A percentile compares a stretch with the other conserved stretches of the same genome.
Conservation (phyloP, 179 eudicot genomes). For the Gypsophila paniculata region DNA sequence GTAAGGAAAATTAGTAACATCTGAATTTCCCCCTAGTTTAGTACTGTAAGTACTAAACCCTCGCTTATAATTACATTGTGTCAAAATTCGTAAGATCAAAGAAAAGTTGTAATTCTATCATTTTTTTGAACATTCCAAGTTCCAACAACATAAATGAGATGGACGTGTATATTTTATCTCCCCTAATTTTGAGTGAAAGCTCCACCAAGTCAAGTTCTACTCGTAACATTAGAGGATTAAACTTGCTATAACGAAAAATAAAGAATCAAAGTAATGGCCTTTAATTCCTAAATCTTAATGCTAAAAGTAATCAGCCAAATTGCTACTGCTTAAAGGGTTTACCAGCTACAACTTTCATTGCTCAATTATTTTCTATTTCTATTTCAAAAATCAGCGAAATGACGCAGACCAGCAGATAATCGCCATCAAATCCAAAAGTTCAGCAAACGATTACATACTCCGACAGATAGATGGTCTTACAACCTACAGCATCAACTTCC, state of each 20-base stretch:
- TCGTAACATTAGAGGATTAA: neutral
- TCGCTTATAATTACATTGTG: no score
- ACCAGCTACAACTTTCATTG: neutral
- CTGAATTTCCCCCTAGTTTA: no score
- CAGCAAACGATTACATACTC: constrained; percentile 46
- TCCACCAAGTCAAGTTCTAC: neutral
- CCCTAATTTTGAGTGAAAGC: no score
- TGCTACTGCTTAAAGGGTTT: neutral
- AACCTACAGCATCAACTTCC: constrained; percentile 72
- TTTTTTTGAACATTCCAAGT: no score
- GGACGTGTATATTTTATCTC: no score
- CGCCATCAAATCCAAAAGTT: neutral
- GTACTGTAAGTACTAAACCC: no score
- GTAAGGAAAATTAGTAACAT: no score
- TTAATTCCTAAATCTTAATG: neutral
- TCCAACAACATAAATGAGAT: no score
- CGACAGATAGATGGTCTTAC: constrained; percentile 70
- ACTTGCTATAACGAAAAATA: neutral
- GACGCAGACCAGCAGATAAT: neutral
- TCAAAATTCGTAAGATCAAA: no score
- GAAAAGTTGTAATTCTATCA: no score
- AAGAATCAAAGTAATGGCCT: neutral
- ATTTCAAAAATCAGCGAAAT: neutral
- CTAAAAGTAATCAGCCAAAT: neutral
- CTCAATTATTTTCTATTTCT: neutral